Base-by-base conservation (phyloP, 352 stramenopile species). In the Elongisporangium undulatum region DNA sequence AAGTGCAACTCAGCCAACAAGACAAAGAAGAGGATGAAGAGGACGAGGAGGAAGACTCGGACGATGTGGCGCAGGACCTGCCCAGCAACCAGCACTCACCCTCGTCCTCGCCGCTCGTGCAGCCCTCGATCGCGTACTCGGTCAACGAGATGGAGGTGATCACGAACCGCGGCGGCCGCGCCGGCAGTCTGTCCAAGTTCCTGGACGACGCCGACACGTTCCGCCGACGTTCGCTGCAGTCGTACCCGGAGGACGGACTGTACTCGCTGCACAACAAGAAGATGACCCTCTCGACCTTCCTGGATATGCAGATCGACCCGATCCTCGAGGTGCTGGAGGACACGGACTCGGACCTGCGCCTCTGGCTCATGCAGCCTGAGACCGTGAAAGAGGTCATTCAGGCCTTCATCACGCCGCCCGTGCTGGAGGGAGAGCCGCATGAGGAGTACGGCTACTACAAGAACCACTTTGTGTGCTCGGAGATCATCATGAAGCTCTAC, bases 401-500 rank as follows among this genome's bases (percentile, higher is more conserved):
- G 15, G 86, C 87, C 67, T 95, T 95, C 59, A 74, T 92, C n/a
- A 91, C 82, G 26, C 80, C 84, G 4, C 83, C 85, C 0, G 71
- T 90, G 24, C 82, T 95, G 16, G 72, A 38, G 51, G 82, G 81
- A 8, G 83, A 92, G 51, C 83, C 85, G 3, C 82, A 95, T 61
- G 86, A 95, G 55, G 86, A 95, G 69, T 95, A 95, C 63, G 86
- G 86, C 6, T 95, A 89, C 66, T 95, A 95, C 74, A 95, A 95
- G 64, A 89, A 87, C 54, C 82, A 90, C 57, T 95, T 95, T 60
- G 63, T 95, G 34, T 95, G 86, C 71, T 95, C 86, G 1, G 86
- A 95, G 72, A 93, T 95, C 65, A 93, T 95, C 58, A 95, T 95
- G 86, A 92, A 92, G 62, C 72, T 95, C 4, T 95, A 95, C 71